phyloP scores from a whole-genome alignment of 164 flowering plant species.

The Magnolia sinica region DNA sequence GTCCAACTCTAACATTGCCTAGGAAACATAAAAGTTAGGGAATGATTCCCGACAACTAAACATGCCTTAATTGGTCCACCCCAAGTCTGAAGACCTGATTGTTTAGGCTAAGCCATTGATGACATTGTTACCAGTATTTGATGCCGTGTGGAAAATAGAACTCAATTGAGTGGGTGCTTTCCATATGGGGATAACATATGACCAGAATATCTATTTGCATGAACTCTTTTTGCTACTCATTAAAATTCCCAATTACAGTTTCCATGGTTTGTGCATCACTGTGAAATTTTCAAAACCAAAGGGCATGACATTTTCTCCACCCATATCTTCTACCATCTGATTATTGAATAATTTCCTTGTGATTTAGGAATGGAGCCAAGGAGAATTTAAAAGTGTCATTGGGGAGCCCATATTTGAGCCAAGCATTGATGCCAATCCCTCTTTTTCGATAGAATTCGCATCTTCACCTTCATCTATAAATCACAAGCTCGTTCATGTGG shows the following conservation, averaged over 20 bases:
- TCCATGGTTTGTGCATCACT: background rate
- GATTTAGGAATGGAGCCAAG: constrained; percentile 25
- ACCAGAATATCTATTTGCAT: background rate
- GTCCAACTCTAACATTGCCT: no score
- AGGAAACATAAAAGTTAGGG: no score
- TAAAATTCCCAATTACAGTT: no score
- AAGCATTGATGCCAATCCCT: constrained; percentile 3
- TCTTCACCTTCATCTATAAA: constrained; percentile 12
- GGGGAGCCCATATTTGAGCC: constrained; percentile 9
- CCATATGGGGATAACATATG: background rate
- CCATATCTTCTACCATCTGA: background rate
- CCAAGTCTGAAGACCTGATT: no score
- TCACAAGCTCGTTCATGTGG: constrained; percentile 1
- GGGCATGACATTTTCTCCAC: background rate
- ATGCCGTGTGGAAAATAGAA: no score
- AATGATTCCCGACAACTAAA: no score
- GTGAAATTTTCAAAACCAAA: no score
- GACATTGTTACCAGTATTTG: no score
- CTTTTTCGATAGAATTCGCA: constrained; percentile 18
- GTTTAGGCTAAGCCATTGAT: no score
- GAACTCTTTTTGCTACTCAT: background rate
- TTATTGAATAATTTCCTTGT: background rate
- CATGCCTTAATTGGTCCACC: no score
- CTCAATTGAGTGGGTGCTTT: no score
- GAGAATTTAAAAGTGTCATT: constrained; percentile 2